Percentiles rank a stretch among this genome's conserved stretches.
Evolutionary conservation across 2,329 filamentous ascomycete genomes (phyloP).

Genomic region (Colletotrichum sp.): DNA sequence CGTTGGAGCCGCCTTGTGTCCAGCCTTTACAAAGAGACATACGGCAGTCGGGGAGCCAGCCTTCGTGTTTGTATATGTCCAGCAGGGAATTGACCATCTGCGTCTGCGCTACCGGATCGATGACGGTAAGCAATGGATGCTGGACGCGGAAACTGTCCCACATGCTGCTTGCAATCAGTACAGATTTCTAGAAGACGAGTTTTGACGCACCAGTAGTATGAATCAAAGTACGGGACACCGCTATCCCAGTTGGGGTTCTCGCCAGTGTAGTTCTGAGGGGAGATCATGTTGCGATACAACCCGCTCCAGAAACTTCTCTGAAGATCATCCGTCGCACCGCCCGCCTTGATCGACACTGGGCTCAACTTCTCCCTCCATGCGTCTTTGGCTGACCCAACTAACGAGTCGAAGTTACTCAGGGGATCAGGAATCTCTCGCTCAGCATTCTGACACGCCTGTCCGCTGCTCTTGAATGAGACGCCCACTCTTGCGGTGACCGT

Average conservation of each 20-base stretch:
- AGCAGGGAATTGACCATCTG: constrained; percentile 68
- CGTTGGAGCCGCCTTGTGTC: constrained; percentile 72
- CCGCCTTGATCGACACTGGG: constrained; percentile 55
- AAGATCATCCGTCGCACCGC: constrained; percentile 53
- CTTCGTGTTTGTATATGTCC: constrained; percentile 69
- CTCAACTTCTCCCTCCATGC: constrained; percentile 64
- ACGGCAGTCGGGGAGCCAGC: constrained; percentile 71
- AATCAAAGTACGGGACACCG: constrained; percentile 68
- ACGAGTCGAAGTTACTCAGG: constrained; percentile 51
- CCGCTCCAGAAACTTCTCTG: constrained; percentile 68
- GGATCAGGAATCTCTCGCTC: constrained; percentile 59
- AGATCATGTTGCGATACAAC: constrained; percentile 65
- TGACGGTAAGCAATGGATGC: constrained; percentile 66
- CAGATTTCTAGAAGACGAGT: background rate
- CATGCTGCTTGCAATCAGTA: constrained; percentile 38
- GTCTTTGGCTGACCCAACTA: constrained; percentile 52
- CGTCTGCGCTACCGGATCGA: constrained; percentile 65
- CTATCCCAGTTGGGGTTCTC: constrained; percentile 69
- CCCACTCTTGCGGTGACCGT: constrained; percentile 65
- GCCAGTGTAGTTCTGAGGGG: constrained; percentile 70
- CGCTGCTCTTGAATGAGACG: constrained; percentile 66
- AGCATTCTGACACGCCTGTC: constrained; percentile 67
- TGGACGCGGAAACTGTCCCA: constrained; percentile 70
- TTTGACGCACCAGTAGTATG: constrained; percentile 39
- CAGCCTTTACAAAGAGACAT: constrained; percentile 72